Conservation (phyloP, 768 basidiomycete genomes). For the Boletus rufocinnamomeus region DNA sequence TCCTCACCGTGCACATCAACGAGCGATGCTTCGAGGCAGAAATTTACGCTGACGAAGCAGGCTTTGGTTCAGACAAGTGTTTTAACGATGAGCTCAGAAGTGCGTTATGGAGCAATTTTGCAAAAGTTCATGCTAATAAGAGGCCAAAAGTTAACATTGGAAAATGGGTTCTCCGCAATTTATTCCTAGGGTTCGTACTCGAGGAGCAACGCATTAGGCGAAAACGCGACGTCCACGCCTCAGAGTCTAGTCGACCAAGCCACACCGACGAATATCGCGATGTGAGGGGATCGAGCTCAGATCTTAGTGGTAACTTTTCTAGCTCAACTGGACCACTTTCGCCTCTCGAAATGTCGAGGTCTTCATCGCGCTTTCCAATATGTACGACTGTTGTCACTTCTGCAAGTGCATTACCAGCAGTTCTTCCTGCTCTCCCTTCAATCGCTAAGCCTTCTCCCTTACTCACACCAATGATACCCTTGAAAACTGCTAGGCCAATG, state of each 20-base stretch:
- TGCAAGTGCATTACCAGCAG: constrained; percentile 65
- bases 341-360: constrained; percentile 33
- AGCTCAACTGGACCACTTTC: constrained; percentile 27
- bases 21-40: constrained; percentile 94
- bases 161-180: constrained; percentile 86
- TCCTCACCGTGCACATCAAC: constrained; percentile 83
- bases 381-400: constrained; percentile 57
- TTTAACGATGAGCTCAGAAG: constrained; percentile 81
- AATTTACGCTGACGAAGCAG: constrained; percentile 91
- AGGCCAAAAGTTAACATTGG: constrained; percentile 76
- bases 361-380: constrained; percentile 26
- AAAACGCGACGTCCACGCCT: constrained; percentile 32
- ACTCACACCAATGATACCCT: constrained; percentile 59
- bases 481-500: constrained; percentile 35
- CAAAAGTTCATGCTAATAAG: constrained; percentile 8
- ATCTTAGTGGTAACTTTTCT: constrained; percentile 26
- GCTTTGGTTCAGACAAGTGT: constrained; percentile 57
- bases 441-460: constrained; percentile 54
- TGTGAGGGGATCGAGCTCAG: constrained; percentile 25
- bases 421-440: constrained; percentile 50
- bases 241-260: constrained; percentile 18
- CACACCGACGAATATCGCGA: constrained; percentile 28
- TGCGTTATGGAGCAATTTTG: constrained; percentile 41
- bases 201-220: constrained; percentile 59
- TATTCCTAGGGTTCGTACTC: constrained; percentile 76